A percentile compares a stretch with the other conserved stretches of the same genome.
These are phyloP conservation scores for Naganishia onofrii DNA, from an alignment of 768 basidiomycete species.

Conservation along the genomic window DNA sequence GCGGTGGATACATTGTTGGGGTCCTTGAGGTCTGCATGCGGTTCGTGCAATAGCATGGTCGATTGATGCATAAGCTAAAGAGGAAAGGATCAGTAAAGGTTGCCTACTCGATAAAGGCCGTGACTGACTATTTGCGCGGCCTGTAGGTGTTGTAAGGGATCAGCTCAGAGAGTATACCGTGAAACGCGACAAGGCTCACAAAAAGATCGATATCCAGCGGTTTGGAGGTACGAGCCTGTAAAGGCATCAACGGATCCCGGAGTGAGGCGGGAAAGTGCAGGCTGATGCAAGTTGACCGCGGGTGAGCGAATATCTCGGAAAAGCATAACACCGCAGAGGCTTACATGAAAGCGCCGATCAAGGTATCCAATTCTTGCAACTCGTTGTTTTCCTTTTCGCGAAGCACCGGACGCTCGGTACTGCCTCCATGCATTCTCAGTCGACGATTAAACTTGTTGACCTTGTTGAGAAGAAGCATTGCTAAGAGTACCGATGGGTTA, in stretches of 20 bases:
- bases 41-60: slow-evolving; percentile 30
- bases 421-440: slow-evolving; percentile 12
- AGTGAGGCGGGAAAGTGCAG: slow-evolving; percentile 25
- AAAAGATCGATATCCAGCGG: slow-evolving; percentile 31
- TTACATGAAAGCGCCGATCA: slow-evolving; percentile 25
- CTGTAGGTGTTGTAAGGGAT: background rate
- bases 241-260: slow-evolving; percentile 29
- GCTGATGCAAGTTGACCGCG: background rate
- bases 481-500: background rate
- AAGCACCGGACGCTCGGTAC: background rate
- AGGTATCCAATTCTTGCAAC: slow-evolving; percentile 23
- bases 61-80: slow-evolving; percentile 26
- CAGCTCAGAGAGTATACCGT: background rate
- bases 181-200: slow-evolving; percentile 13
- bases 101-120: background rate
- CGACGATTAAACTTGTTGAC: slow-evolving; percentile 28
- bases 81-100: background rate
- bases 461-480: slow-evolving; percentile 22
- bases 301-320: background rate
- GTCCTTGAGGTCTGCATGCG: slow-evolving; percentile 23
- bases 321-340: background rate
- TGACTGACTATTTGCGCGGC: slow-evolving; percentile 28
- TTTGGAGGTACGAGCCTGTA: slow-evolving; percentile 12
- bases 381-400: slow-evolving; percentile 14
- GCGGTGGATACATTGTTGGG: slow-evolving; percentile 25